These are phyloP conservation scores for Boletus tylopilopsis DNA, from an alignment of 768 basidiomycete species.

Conservation along the genomic window DNA sequence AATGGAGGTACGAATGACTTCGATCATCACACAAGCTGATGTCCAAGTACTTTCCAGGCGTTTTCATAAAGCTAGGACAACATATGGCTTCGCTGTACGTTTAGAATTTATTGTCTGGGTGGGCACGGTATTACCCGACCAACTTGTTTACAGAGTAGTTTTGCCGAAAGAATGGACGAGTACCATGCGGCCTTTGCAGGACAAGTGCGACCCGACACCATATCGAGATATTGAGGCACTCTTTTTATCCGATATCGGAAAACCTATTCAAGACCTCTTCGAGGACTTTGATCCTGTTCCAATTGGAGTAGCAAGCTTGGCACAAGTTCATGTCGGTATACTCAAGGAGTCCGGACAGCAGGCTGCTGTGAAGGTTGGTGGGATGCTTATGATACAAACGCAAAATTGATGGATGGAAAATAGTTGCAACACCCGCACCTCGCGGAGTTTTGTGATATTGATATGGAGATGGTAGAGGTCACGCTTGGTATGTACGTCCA, in stretches of 20 bases:
- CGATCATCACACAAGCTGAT: neutral
- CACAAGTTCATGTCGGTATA: slow-evolving; percentile 88
- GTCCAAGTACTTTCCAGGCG: slow-evolving; percentile 39
- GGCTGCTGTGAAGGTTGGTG: slow-evolving; percentile 81
- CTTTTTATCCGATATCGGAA: slow-evolving; percentile 76
- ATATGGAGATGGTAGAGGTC: slow-evolving; percentile 81
- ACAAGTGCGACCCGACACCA: slow-evolving; percentile 88
- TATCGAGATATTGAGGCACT: slow-evolving; percentile 73
- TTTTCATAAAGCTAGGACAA: slow-evolving; percentile 90
- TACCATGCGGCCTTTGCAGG: slow-evolving; percentile 68
- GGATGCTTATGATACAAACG: neutral
- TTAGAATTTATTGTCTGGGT: slow-evolving; percentile 12
- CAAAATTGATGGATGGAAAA: slow-evolving; percentile 6
- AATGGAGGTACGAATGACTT: slow-evolving; percentile 66
- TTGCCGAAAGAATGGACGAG: slow-evolving; percentile 63
- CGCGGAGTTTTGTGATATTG: slow-evolving; percentile 87
- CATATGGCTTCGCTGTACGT: slow-evolving; percentile 70
- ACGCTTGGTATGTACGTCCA: slow-evolving; percentile 49
- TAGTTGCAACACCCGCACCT: slow-evolving; percentile 91
- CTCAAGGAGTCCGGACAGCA: slow-evolving; percentile 65
- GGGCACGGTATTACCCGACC: slow-evolving; percentile 7
- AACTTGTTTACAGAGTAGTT: slow-evolving; percentile 37
- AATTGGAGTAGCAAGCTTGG: slow-evolving; percentile 93
- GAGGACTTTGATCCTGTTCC: slow-evolving; percentile 82
- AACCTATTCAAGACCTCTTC: slow-evolving; percentile 69